A percentile compares a stretch with the other conserved stretches of the same genome.
phyloP scores from a whole-genome alignment of 345 rosid species.

The Bruguiera sexangula region DNA sequence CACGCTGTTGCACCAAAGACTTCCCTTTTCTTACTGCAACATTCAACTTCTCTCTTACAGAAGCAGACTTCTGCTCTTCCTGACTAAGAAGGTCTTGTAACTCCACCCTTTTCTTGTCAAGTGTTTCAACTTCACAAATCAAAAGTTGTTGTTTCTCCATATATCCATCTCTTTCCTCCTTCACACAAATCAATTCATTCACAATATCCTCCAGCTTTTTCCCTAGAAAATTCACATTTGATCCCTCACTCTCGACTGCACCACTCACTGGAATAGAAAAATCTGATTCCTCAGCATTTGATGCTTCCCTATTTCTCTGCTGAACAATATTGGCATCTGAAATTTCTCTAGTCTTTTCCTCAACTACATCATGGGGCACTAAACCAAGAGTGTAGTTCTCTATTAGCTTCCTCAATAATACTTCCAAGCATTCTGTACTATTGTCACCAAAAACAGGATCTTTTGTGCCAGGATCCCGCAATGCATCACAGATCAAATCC shows the following conservation, averaged over 20 bases:
- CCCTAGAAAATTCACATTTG: slow-evolving; percentile 39
- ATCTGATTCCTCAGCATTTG: slow-evolving; percentile 24
- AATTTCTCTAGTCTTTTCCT: slow-evolving; percentile 1
- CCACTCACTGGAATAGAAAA: slow-evolving; percentile 40
- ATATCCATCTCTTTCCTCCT: slow-evolving; percentile 68
- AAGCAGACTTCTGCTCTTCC: slow-evolving; percentile 85
- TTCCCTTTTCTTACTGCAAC: slow-evolving; percentile 97
- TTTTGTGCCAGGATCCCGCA: slow-evolving; percentile 48
- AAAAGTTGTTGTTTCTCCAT: slow-evolving; percentile 57
- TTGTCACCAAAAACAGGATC: slow-evolving; percentile 41
- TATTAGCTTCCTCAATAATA: slow-evolving; percentile 60
- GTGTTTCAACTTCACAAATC: slow-evolving; percentile 54
- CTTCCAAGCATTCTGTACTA: slow-evolving; percentile 56
- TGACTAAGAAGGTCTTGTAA: slow-evolving; percentile 60
- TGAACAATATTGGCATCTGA: slow-evolving; percentile 11
- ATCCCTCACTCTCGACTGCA: slow-evolving; percentile 31
- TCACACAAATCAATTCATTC: slow-evolving; percentile 46
- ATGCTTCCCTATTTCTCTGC: slow-evolving; percentile 7
- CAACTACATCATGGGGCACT: slow-evolving; percentile 28
- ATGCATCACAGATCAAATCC: slow-evolving; percentile 51
- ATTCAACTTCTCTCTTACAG: slow-evolving; percentile 78
- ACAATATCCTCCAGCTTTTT: slow-evolving; percentile 66
- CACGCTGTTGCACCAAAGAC: slow-evolving; percentile 83
- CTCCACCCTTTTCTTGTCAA: slow-evolving; percentile 51
- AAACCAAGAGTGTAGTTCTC: slow-evolving; percentile 42